Base-by-base conservation (phyloP, 2,329 filamentous ascomycete genomes). In the Fusarium torulosum region DNA sequence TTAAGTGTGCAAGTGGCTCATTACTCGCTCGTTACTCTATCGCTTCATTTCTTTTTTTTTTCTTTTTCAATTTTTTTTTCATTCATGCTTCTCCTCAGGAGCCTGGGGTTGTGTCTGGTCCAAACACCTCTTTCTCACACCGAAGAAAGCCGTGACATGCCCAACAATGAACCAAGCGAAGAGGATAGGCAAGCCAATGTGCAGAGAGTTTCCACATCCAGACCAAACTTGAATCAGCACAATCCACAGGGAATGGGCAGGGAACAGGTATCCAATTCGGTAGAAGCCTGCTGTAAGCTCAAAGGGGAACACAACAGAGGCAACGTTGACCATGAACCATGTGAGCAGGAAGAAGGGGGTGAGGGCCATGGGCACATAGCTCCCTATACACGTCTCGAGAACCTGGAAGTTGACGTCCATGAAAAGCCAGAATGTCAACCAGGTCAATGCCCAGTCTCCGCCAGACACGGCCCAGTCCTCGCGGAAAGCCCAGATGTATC, bases 401-500 rank as follows among this genome's bases (percentile, higher is more conserved):
- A 80, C 72, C 20, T 78, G 74, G 66, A 81, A 82, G 68, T 84
- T 80, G 53, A 78, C 71, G 51, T 82, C 77, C 67, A 81, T 79
- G 44, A 74, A 76, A 0, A 83, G 66, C 81, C 80, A 83, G 11
- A 76, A 66, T 7, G 70, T 68, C 59, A 78, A 64, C 72, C 77
- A 75, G 0, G 66, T 72, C 23, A 67, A 45, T 6, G 59, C 74
- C 33, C 76, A 77, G 37, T 75, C 55, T 3, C 46, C 14, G 6
- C 72, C 77, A 19, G 72, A 72, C 6, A 83, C 79, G 3, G 61
- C 49, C 82, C 82, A 84, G 27, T 69, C 72, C 43, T 79, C 79
- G 2, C 77, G 72, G 68, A 81, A 84, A 0, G 79, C 81, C 82
- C 82, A 84, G 53, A 82, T 78, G 37, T 77, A 77, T 2, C 80